These are phyloP conservation scores for Penicillium palitans DNA, from an alignment of 2,329 filamentous ascomycete species.

Conservation along the genomic window DNA sequence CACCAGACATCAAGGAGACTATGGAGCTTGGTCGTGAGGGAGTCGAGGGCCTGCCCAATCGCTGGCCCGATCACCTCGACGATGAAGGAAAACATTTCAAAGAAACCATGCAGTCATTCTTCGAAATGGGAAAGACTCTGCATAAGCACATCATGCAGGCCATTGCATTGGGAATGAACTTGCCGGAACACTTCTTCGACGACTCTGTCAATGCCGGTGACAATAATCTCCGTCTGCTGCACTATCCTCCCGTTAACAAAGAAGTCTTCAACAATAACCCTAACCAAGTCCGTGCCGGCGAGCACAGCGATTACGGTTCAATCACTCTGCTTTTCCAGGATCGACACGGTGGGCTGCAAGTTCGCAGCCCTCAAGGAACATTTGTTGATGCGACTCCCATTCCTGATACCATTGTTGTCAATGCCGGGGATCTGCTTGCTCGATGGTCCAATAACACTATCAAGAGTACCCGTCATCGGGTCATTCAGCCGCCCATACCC, in stretches of 20 bases:
- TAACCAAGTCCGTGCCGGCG: conserved; percentile 72
- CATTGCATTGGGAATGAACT: conserved; percentile 76
- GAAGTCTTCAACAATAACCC: conserved; percentile 66
- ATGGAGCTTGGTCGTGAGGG: conserved; percentile 64
- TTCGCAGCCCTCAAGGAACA: conserved; percentile 68
- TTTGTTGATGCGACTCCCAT: conserved; percentile 86
- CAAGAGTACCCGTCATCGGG: conserved; percentile 84
- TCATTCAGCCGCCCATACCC: conserved; percentile 75
- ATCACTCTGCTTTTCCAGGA: conserved; percentile 60
- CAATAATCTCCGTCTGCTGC: conserved; percentile 71
- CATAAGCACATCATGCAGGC: conserved; percentile 80
- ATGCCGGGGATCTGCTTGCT: conserved; percentile 82
- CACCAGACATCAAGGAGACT: conserved; percentile 57
- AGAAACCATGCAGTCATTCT: conserved; percentile 72
- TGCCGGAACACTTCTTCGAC: conserved; percentile 75
- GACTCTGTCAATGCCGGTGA: conserved; percentile 67
- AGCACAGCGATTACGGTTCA: conserved; percentile 67
- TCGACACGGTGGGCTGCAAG: conserved; percentile 58
- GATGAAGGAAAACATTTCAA: conserved; percentile 63
- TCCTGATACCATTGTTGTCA: conserved; percentile 77
- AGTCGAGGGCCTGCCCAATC: conserved; percentile 67
- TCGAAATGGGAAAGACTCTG: conserved; percentile 69
- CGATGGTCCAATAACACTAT: conserved; percentile 91
- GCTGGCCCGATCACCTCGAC: conserved; percentile 66
- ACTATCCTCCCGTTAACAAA: conserved; percentile 70